Base-by-base conservation (phyloP, 139 green algal genomes). In the Micromonas commoda region DNA sequence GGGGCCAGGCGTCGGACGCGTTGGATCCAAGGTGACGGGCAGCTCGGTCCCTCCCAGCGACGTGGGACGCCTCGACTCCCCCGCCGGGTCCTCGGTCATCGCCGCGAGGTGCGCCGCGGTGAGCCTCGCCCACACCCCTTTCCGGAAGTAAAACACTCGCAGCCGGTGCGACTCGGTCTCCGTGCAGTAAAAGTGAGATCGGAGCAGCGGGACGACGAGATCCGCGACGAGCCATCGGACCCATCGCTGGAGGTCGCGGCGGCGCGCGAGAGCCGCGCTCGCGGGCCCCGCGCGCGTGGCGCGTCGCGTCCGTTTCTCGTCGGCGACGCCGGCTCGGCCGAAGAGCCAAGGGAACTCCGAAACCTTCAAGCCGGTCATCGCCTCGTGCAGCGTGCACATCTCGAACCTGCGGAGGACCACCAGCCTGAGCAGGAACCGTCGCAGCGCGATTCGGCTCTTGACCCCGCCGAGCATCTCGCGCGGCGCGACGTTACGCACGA, bases 171-270 rank as follows among this genome's bases (percentile, higher is more conserved):
- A 79, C 81, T 97, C 90, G 32, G 81, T 91, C 80, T 97, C 93
- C 0, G 93, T 97, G 71, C 87, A 76, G 73, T 96, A 97, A 75
- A 97, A 97, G 85, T 90, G 83, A 5, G 88, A 77, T 0, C 93
- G 78, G 63, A 97, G 77, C 64, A 97, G 86, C 35, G 93, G 93
- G 65, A 92, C 81, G 21, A 91, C 77, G 53, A 94, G 53, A 5
- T 82, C 71, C 0, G 38, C 64, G 16, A 97, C 78, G 53, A 97
- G 73, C 90, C 90, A 97, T 34, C 77, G 78, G 13, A 91, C 54
- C 92, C 92, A 96, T 3, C 82, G 73, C 2, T 32, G 52, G 71
- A 91, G 79, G 73, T 72, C 52, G 3, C 85, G 85, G 52, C 79
- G 68, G 61, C 75, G 63, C 33, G 19, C 28, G 13, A 28, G 61